A percentile compares a stretch with the other conserved stretches of the same genome.
These are phyloP conservation scores for Psilocybe mexicana DNA, from an alignment of 1,284 basidiomycete species.

Conservation along the genomic window DNA sequence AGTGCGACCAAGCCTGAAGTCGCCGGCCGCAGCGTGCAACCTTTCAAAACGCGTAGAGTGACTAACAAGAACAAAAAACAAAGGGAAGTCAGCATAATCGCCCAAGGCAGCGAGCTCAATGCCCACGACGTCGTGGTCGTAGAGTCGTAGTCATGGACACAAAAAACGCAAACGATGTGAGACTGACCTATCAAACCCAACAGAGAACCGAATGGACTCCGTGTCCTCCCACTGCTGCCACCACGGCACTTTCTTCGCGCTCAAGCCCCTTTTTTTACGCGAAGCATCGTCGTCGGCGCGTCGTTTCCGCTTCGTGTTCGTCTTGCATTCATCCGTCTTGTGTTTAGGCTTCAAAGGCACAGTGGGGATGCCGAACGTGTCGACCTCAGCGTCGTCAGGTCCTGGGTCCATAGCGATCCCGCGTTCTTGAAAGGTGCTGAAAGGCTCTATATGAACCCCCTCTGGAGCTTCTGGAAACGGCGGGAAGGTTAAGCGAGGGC, in stretches of 20 bases:
- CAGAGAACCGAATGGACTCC: constrained; percentile 39
- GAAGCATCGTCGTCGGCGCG: constrained; percentile 24
- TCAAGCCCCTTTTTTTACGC: constrained; percentile 15
- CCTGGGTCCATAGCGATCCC: constrained; percentile 50
- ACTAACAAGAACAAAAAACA: constrained; percentile 30
- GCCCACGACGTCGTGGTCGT: not conserved
- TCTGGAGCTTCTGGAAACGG: constrained; percentile 57
- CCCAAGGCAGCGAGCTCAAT: too few species aligned
- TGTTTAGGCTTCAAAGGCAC: constrained; percentile 50
- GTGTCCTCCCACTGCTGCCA: constrained; percentile 63
- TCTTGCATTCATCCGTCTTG: constrained; percentile 46
- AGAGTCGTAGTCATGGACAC: not conserved
- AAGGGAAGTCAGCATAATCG: constrained; percentile 15
- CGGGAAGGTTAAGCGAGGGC: constrained; percentile 42
- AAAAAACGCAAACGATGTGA: not conserved
- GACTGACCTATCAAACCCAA: constrained; percentile 45
- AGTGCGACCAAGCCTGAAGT: constrained; percentile 52
- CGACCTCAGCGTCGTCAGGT: constrained; percentile 44
- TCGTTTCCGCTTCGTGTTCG: constrained; percentile 42
- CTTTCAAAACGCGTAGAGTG: constrained; percentile 45
- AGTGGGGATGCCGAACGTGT: constrained; percentile 61
- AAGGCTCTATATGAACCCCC: constrained; percentile 54
- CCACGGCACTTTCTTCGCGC: constrained; percentile 42
- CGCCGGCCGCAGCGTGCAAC: constrained; percentile 49
- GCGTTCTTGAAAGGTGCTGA: constrained; percentile 54